Evolutionary conservation across 208 protist genomes (phyloP).

Genomic region (Trypanosoma melophagium): DNA sequence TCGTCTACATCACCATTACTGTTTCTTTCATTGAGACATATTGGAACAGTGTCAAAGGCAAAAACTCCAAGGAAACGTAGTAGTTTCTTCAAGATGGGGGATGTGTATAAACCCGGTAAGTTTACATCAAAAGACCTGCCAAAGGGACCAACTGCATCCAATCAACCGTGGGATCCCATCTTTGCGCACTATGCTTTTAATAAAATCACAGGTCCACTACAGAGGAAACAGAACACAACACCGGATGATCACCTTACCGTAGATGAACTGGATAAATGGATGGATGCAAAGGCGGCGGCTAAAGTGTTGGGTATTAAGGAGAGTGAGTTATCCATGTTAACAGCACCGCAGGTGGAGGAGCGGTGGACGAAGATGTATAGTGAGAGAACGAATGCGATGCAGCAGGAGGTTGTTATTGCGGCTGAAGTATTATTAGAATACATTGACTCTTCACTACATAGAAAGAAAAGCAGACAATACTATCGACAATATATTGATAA

Average conservation of each 20-base stretch:
- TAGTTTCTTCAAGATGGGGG: conserved; percentile 26
- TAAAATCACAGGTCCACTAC: conserved; percentile 46
- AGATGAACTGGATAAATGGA: conserved; percentile 79
- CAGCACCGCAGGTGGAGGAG: conserved; percentile 45
- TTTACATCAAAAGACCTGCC: conserved; percentile 35
- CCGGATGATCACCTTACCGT: conserved; percentile 72
- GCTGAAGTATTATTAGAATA: conserved; percentile 87
- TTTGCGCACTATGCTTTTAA: conserved; percentile 31
- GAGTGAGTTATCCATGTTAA: conserved; percentile 62
- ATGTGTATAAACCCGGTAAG: conserved; percentile 29
- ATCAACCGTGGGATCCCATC: conserved; percentile 49
- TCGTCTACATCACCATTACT: neutral
- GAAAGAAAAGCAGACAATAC: conserved; percentile 83
- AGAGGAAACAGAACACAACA: conserved; percentile 53
- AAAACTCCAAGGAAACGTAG: conserved; percentile 30
- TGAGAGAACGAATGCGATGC: conserved; percentile 51
- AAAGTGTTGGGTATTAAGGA: conserved; percentile 83
- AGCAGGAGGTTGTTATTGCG: conserved; percentile 78
- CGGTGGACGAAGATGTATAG: conserved; percentile 60
- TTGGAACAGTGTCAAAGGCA: conserved; percentile 38
- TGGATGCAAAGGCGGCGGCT: conserved; percentile 73
- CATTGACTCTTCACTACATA: conserved; percentile 63
- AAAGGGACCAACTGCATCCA: conserved; percentile 32
- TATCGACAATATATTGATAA: conserved; percentile 77
- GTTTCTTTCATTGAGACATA: neutral